Percentiles rank a stretch among this genome's conserved stretches.
These are phyloP conservation scores for Rhododendron ovatum DNA, from an alignment of 148 eudicot species.

Conservation along the genomic window DNA sequence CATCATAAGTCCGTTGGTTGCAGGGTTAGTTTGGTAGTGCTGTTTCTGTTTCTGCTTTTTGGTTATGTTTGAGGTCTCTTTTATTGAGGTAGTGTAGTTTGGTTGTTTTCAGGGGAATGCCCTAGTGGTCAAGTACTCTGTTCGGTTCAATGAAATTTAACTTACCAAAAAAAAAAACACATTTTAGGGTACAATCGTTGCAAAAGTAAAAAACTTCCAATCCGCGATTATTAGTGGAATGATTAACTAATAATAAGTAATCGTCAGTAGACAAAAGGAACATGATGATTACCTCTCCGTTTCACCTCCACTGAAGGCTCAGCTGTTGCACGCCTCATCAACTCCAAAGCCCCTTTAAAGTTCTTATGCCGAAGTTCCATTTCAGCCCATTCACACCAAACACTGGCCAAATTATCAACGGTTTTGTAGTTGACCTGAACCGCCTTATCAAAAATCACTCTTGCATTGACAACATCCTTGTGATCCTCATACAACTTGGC, in stretches of 20 bases:
- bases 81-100: too few relatives aligned
- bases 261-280: not conserved
- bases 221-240: too few relatives aligned
- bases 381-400: slow-evolving; percentile 99
- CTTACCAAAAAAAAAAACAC: too few relatives aligned
- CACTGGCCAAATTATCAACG: slow-evolving; percentile 89
- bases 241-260: not conserved
- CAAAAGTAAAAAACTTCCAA: too few relatives aligned
- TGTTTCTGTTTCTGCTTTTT: too few relatives aligned
- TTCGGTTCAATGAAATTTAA: too few relatives aligned
- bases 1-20: too few relatives aligned
- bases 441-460: slow-evolving; percentile 91
- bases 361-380: slow-evolving; percentile 85
- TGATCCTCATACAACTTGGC: slow-evolving; percentile 84
- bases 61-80: too few relatives aligned
- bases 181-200: too few relatives aligned
- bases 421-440: slow-evolving; percentile 87
- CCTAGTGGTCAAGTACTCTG: too few relatives aligned
- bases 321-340: slow-evolving; percentile 96
- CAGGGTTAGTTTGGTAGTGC: too few relatives aligned
- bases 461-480: slow-evolving; percentile 74
- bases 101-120: too few relatives aligned
- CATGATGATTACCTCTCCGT: slow-evolving; percentile 26
- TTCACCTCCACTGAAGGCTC: slow-evolving; percentile 92
- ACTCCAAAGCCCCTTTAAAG: slow-evolving; percentile 67